These are phyloP conservation scores for Lactarius evosmus DNA, from an alignment of 768 basidiomycete species.

Conservation along the genomic window DNA sequence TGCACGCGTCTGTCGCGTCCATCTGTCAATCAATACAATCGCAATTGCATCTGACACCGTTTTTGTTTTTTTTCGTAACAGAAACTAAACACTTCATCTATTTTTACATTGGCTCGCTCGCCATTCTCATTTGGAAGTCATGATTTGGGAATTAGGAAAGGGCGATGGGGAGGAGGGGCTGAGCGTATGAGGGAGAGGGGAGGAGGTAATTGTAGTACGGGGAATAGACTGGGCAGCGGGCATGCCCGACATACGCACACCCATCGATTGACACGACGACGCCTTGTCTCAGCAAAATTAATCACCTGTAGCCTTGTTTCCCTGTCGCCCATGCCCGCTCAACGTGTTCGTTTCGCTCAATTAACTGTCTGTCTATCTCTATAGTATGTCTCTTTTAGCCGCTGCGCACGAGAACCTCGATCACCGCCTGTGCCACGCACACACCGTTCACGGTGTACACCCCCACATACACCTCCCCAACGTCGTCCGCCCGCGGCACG, in stretches of 20 bases:
- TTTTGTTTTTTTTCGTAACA: slow-evolving; percentile 34
- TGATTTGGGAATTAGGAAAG: slow-evolving; percentile 33
- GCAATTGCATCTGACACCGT: no score
- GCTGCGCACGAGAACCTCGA: slow-evolving; percentile 27
- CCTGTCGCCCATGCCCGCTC: slow-evolving; percentile 5
- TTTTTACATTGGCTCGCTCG: slow-evolving; percentile 91
- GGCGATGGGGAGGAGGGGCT: background rate
- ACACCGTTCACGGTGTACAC: slow-evolving; percentile 21
- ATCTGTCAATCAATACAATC: no score
- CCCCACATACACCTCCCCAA: slow-evolving; percentile 26
- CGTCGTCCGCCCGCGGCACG: slow-evolving; percentile 26
- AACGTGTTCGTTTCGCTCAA: slow-evolving; percentile 17
- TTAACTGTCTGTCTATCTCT: slow-evolving; percentile 2
- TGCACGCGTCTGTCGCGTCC: slow-evolving; percentile 34
- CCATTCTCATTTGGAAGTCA: slow-evolving; percentile 95
- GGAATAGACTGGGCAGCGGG: slow-evolving; percentile 14
- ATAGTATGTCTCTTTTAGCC: slow-evolving; percentile 17
- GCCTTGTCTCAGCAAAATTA: background rate
- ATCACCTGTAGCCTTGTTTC: background rate
- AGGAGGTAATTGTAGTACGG: slow-evolving; percentile 1
- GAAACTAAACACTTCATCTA: slow-evolving; percentile 99
- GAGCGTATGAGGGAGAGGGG: background rate
- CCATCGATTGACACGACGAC: slow-evolving; percentile 15
- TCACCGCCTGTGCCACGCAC: slow-evolving; percentile 26
- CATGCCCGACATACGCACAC: no score